A percentile compares a stretch with the other conserved stretches of the same genome.
These are phyloP conservation scores for Tulasnella sp. DNA, from an alignment of 768 basidiomycete species.

Conservation along the genomic window DNA sequence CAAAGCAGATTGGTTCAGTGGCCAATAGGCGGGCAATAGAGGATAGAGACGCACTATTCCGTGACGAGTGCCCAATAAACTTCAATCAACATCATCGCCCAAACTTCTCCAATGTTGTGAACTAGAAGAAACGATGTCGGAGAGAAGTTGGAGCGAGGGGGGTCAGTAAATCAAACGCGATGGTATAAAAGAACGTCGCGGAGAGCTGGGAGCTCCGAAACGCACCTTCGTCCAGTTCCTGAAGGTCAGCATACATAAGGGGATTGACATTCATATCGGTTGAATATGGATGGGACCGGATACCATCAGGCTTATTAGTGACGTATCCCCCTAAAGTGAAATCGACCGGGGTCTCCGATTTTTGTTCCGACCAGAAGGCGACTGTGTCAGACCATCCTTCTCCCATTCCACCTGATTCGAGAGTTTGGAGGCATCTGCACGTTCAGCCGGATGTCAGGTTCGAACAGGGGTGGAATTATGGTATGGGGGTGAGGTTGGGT, in stretches of 20 bases:
- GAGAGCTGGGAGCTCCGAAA: constrained; percentile 31
- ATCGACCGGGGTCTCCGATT: constrained; percentile 37
- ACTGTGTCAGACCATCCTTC: constrained; percentile 60
- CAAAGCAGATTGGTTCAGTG: background rate
- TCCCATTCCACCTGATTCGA: constrained; percentile 63
- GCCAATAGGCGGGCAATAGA: background rate
- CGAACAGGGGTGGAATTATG: constrained; percentile 31
- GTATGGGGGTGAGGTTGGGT: constrained; percentile 37
- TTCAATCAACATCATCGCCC: constrained; percentile 46
- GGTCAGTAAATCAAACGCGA: background rate
- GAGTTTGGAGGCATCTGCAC: constrained; percentile 53
- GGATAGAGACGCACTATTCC: background rate
- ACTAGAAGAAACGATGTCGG: background rate
- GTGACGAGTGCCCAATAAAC: constrained; percentile 37
- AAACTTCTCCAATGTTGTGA: constrained; percentile 59
- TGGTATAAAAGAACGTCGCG: constrained; percentile 42
- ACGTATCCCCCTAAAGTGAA: constrained; percentile 41
- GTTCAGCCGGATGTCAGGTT: background rate
- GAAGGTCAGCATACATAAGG: constrained; percentile 42
- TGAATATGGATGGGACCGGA: constrained; percentile 56
- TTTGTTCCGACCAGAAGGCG: constrained; percentile 39
- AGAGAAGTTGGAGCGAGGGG: background rate
- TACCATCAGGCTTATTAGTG: constrained; percentile 45
- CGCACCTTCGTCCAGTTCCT: constrained; percentile 39
- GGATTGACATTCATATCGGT: constrained; percentile 49